phyloP scores from a whole-genome alignment of 352 stramenopile genomes.

The Phytophthora pisi region DNA sequence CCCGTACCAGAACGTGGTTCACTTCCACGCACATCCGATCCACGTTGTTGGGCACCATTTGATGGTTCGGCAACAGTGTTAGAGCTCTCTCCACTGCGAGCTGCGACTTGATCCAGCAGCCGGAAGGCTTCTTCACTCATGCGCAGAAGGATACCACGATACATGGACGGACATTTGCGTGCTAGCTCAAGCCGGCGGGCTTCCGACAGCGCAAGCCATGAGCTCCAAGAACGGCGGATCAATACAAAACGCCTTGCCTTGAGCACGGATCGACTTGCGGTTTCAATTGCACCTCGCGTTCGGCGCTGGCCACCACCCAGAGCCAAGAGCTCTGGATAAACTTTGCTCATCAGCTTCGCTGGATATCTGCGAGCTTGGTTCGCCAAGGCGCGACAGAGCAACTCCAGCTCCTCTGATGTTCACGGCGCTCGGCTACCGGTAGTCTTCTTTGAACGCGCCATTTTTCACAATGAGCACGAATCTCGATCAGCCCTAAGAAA shows the following conservation, averaged over 20 bases:
- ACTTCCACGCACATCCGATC: no score
- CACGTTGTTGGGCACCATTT: no score
- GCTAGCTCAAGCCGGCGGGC: background rate
- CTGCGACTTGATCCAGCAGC: background rate
- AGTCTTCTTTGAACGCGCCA: background rate
- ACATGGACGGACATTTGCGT: background rate
- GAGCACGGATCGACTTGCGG: background rate
- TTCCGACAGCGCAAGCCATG: background rate
- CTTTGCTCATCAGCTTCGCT: background rate
- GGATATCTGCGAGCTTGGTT: background rate
- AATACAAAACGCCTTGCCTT: background rate
- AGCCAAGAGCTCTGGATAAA: background rate
- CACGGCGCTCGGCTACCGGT: background rate
- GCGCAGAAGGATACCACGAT: background rate
- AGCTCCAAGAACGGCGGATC: background rate
- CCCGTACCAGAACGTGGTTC: no score
- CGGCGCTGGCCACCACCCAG: background rate
- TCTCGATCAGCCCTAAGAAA: background rate
- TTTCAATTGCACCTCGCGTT: background rate
- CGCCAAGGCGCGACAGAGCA: background rate
- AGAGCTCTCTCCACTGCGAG: no score
- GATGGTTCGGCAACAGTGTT: no score
- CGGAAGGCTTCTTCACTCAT: background rate
- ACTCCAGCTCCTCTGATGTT: background rate
- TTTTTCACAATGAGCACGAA: background rate